Evolutionary conservation across 2,329 filamentous ascomycete species (phyloP), one percentile per base, ranked within the genome.

Genomic region (Chaetothyriales sp.): DNA sequence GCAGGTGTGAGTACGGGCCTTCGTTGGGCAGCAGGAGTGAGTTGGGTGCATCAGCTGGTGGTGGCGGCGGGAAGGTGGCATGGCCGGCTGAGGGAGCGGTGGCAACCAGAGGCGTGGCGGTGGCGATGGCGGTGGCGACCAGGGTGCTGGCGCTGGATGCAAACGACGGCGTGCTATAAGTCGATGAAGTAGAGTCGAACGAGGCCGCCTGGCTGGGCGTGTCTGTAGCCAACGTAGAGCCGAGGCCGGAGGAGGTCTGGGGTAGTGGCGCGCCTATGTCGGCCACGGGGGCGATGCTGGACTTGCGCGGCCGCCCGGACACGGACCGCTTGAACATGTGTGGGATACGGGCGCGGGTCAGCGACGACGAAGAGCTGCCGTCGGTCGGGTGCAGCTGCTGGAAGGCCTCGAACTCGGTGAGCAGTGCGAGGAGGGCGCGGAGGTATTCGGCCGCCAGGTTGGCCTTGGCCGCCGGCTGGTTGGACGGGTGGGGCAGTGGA

Each of bases 361-460:
- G 74, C 2, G 81, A 83, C 46, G 78, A 79, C 1, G 80, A 75
- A 15, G 78, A 76, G 52, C 76, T 73, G 43, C 85, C 85, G 51
- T 85, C 84, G 43, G 89, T 81, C 18, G 84, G 80, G 67, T 94
- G 87, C 3, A 92, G 78, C 63, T 84, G 80, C 66, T 95, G 89
- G 69, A 93, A 98, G 47, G 87, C 80, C 61, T 98, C 92, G 66
- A 95, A 98, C 68, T 98, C 92, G 58, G 81, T 70, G 4, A 98
- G 75, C 2, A 98, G 81, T 6, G 83, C 80, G 63, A 93, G 89
- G 48, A 96, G 75, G 42, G 85, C 84, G 62, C 84, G 83, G 39
- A 98, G 79, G 66, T 95, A 95, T 62, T 98, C 92, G 59, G 82
- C 71, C 0, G 89, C 78, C 10, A 57, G 48, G 3, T 79, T 86